Evolutionary conservation across 1,139 yeast species (phyloP), one percentile per base, ranked within the genome.

Genomic region (Suhomyces kunorum): DNA sequence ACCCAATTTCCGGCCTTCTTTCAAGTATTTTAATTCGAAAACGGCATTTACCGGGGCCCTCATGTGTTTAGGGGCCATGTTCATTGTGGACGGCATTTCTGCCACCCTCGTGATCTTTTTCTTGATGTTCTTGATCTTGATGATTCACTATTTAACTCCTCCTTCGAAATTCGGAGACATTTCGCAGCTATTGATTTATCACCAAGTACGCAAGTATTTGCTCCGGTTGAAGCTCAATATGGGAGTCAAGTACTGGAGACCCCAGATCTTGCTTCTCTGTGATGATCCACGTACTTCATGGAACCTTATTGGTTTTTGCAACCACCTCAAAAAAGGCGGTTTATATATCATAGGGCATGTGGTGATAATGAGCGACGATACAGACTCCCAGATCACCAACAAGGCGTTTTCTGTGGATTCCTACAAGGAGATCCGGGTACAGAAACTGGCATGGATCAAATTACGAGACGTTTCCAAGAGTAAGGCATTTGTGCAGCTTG

Each of bases 141-240:
- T 85, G 43, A 92, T 92, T 46, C 98, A 92, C 60, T 88, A 89
- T 55, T 75, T 81, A 43, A 85, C 96, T 2, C 96, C 97, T 2
- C 97, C 98, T 5, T 89, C 88, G 59, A 85, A 89, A 27, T 92
- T 96, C 87, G 98, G 98, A 24, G 98, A 92, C 64, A 96, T 92
- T 19, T 89, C 98, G 2, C 98, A 92, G 63, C 79, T 89, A 34
- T 72, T 92, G 47, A 90, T 92, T 39, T 92, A 92, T 61, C 98
- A 92, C 57, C 98, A 92, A 62, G 98, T 92, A 4, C 72, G 98
- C 47, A 92, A 92, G 58, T 92, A 92, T 56, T 68, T 92, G 33
- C 66, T 89, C 39, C 71, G 95, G 39, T 71, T 92, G 33, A 79
- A 88, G 45, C 87, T 88, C 50, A 96, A 92, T 54, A 67, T 71